Percentiles rank a stretch among this genome's conserved stretches.
phyloP scores from a whole-genome alignment of 164 flowering plant species.

The Kingdonia uniflora region DNA sequence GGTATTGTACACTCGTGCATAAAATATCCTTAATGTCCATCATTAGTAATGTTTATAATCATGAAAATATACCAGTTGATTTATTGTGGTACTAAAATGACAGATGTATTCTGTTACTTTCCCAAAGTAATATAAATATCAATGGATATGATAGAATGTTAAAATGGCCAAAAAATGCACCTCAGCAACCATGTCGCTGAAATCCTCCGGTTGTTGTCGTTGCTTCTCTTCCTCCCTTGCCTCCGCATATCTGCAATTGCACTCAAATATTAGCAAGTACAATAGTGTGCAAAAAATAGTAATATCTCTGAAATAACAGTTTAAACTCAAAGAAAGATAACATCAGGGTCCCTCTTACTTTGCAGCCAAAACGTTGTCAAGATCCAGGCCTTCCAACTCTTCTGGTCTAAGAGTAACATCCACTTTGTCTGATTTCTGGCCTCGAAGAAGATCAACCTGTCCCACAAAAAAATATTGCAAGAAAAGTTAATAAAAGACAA shows the following conservation, averaged over 20 bases:
- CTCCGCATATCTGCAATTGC: conserved; percentile 66
- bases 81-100: too few relatives aligned
- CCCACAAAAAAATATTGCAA: background rate
- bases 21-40: too few relatives aligned
- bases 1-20: too few relatives aligned
- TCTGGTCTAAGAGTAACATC: conserved; percentile 91
- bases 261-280: background rate
- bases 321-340: background rate
- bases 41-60: too few relatives aligned
- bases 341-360: conserved; percentile 43
- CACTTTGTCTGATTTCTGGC: conserved; percentile 87
- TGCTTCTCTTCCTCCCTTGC: conserved; percentile 94
- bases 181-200: conserved; percentile 99
- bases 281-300: background rate
- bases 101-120: too few relatives aligned
- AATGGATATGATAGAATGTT: too few relatives aligned
- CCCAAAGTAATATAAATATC: too few relatives aligned
- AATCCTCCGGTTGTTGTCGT: conserved; percentile 85
- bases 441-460: conserved; percentile 96
- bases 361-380: conserved; percentile 84
- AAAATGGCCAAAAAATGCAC: conserved; percentile 31
- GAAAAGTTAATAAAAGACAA: background rate
- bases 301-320: background rate
- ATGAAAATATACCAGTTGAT: too few relatives aligned
- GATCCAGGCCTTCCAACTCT: conserved; percentile 52